Evolutionary conservation across 2,329 filamentous ascomycete genomes (phyloP).

Genomic region (Coniochaeta sp.): DNA sequence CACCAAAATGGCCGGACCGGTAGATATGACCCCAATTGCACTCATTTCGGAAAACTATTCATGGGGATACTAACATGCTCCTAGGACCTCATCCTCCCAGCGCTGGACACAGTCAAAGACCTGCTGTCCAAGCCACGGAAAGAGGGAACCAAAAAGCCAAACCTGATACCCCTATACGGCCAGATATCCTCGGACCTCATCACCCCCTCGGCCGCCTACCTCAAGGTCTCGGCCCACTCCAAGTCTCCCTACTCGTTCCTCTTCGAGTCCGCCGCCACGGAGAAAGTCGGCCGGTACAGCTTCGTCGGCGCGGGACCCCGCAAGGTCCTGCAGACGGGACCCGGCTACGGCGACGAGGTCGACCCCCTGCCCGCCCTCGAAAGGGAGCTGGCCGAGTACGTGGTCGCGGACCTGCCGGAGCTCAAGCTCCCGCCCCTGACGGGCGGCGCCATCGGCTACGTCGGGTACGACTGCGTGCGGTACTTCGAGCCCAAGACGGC

Average conservation of each 20-base stretch:
- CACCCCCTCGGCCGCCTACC: slow-evolving; percentile 89
- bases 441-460: slow-evolving; percentile 91
- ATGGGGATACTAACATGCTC: slow-evolving; percentile 27
- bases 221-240: slow-evolving; percentile 65
- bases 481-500: slow-evolving; percentile 99
- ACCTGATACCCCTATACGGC: slow-evolving; percentile 68
- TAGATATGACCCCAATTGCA: background rate
- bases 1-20: background rate
- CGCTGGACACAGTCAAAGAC: slow-evolving; percentile 37
- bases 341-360: slow-evolving; percentile 73
- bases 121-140: slow-evolving; percentile 29
- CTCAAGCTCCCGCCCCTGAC: slow-evolving; percentile 78
- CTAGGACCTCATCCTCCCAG: slow-evolving; percentile 23
- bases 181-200: slow-evolving; percentile 88
- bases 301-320: slow-evolving; percentile 71
- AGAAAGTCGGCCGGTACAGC: slow-evolving; percentile 90
- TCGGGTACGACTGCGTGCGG: slow-evolving; percentile 93
- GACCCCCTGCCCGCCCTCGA: slow-evolving; percentile 83
- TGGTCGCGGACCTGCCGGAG: slow-evolving; percentile 76
- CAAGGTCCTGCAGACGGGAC: slow-evolving; percentile 82
- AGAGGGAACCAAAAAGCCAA: slow-evolving; percentile 36
- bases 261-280: slow-evolving; percentile 90
- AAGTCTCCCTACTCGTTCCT: slow-evolving; percentile 65
- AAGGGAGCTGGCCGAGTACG: slow-evolving; percentile 68
- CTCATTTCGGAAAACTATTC: slow-evolving; percentile 5